phyloP scores from a whole-genome alignment of 768 basidiomycete genomes.

The Leccinum variicolor region DNA sequence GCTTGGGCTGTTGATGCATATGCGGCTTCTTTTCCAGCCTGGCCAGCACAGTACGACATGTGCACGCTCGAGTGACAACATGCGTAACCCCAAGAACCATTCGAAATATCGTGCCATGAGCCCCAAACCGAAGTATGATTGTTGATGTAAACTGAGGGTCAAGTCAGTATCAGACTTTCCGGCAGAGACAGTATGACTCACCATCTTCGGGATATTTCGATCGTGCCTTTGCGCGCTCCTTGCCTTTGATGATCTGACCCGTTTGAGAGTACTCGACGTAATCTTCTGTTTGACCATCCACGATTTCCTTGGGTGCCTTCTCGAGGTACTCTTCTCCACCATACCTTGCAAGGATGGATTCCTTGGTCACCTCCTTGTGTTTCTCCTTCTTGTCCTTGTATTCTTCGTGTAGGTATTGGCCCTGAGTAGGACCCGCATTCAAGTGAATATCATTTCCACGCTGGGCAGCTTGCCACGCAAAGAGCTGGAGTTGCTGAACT shows the following conservation, averaged over 20 bases:
- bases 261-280: constrained; percentile 96
- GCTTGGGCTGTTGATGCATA: constrained; percentile 72
- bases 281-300: constrained; percentile 95
- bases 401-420: constrained; percentile 86
- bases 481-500: constrained; percentile 89
- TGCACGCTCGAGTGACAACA: constrained; percentile 90
- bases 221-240: constrained; percentile 78
- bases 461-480: constrained; percentile 95
- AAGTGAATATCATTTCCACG: constrained; percentile 94
- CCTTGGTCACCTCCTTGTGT: constrained; percentile 83
- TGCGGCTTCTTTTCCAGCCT: constrained; percentile 76
- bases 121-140: constrained; percentile 99
- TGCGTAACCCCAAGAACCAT: constrained; percentile 84
- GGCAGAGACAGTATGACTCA: constrained; percentile 34
- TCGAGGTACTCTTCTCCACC: constrained; percentile 93
- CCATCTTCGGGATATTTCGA: constrained; percentile 98
- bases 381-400: constrained; percentile 92
- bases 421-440: constrained; percentile 95
- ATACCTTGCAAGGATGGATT: constrained; percentile 87
- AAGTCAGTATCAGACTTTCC: not conserved
- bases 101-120: constrained; percentile 79
- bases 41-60: constrained; percentile 88
- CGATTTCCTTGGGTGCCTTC: constrained; percentile 83
- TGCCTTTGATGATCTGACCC: constrained; percentile 88
- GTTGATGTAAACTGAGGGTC: constrained; percentile 68